Percentiles rank a stretch among this genome's conserved stretches.
Evolutionary conservation across 495 filamentous ascomycete species (phyloP).

Genomic region (Annulohypoxylon maeteangense): DNA sequence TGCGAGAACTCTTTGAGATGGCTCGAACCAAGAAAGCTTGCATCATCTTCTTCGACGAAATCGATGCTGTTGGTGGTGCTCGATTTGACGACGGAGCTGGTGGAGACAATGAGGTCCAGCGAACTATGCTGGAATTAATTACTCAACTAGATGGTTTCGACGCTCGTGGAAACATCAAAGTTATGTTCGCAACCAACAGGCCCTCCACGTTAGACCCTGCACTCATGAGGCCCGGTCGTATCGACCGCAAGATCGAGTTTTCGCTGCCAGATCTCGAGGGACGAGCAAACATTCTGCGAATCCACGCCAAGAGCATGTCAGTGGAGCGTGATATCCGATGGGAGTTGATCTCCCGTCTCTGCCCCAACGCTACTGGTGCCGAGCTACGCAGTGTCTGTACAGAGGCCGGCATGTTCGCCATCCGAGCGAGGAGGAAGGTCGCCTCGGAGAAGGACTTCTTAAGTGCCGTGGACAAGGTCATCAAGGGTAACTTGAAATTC

Average conservation of each 20-base stretch:
- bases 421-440: slow-evolving; percentile 95
- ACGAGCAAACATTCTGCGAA: slow-evolving; percentile 94
- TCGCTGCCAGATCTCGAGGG: slow-evolving; percentile 96
- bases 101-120: slow-evolving; percentile 98
- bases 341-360: slow-evolving; percentile 96
- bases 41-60: slow-evolving; percentile 99
- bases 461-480: slow-evolving; percentile 97
- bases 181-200: slow-evolving; percentile 99
- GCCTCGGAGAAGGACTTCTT: slow-evolving; percentile 99
- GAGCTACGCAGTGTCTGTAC: slow-evolving; percentile 95
- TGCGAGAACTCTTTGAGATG: slow-evolving; percentile 99
- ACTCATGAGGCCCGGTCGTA: slow-evolving; percentile 95
- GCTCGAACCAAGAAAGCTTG: slow-evolving; percentile 99
- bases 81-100: slow-evolving; percentile 98
- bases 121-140: slow-evolving; percentile 98
- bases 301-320: slow-evolving; percentile 99
- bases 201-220: slow-evolving; percentile 96
- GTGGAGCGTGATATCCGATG: slow-evolving; percentile 98
- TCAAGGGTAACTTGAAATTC: slow-evolving; percentile 99
- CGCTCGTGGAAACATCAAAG: slow-evolving; percentile 97
- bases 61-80: slow-evolving; percentile 97
- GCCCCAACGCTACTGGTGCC: slow-evolving; percentile 96
- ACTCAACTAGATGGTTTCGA: slow-evolving; percentile 99
- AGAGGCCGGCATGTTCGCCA: slow-evolving; percentile 99
- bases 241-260: slow-evolving; percentile 99